Conservation (phyloP, 176 grass and related monocot genomes). For the Carex parvula region DNA sequence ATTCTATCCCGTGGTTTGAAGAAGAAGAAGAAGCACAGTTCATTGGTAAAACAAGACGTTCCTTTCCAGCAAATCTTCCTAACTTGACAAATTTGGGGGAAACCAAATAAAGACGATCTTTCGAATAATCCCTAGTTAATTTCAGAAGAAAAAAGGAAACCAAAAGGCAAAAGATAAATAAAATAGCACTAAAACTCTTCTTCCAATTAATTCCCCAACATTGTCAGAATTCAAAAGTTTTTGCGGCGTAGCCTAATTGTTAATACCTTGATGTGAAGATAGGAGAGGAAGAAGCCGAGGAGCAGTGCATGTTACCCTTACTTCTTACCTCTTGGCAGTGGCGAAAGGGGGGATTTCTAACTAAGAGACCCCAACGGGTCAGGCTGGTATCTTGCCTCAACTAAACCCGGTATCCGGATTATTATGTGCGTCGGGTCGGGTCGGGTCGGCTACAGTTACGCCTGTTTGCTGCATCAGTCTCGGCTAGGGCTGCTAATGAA, state of each 20-base stretch:
- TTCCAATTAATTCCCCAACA: not conserved
- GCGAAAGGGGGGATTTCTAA: not conserved
- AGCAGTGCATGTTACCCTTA: not conserved
- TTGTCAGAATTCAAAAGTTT: not conserved
- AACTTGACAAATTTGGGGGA: conserved; percentile 28
- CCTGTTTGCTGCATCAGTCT: too few species aligned
- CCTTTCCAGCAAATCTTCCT: conserved; percentile 18
- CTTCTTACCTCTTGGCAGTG: not conserved
- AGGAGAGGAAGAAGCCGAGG: conserved; percentile 4
- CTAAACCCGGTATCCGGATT: too few species aligned
- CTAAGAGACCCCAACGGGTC: not conserved
- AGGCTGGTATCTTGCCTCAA: too few species aligned
- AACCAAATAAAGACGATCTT: not conserved
- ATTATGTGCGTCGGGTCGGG: too few species aligned
- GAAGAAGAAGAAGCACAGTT: conserved; percentile 5
- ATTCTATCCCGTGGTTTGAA: not conserved
- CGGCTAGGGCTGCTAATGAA: too few species aligned
- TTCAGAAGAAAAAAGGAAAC: not conserved
- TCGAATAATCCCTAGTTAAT: conserved; percentile 33
- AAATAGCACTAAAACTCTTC: not conserved
- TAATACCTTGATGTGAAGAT: conserved; percentile 2
- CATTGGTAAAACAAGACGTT: conserved; percentile 25
- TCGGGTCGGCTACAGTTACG: too few species aligned
- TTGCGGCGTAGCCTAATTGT: not conserved
- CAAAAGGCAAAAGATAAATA: conserved; percentile 1